Evolutionary conservation across 1,284 basidiomycete genomes (phyloP), one percentile per base, ranked within the genome.

Genomic region (Tilletia indica): DNA sequence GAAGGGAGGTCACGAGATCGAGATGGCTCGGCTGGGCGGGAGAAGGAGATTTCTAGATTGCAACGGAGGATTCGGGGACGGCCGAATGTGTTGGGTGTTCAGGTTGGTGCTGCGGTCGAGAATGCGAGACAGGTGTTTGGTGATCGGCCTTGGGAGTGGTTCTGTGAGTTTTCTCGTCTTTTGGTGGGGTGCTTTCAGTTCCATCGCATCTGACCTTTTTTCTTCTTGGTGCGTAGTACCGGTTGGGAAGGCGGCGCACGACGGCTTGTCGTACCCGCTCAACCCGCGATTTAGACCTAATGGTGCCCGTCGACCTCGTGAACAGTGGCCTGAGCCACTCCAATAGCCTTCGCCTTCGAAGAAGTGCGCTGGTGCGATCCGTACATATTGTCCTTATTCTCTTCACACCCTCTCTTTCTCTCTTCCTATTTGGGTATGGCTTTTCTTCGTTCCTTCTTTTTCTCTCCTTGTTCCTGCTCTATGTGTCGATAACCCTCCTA

Each of bases 41-140:
- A 68, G 38, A 14, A n/a, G 56, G 11, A 64, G 36, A 39, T 64
- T 39, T 5, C 61, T 6, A 11, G 34, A 16, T 21, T 64, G 61
- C 4, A 64, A n/a, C 31, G 61, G 36, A 34, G 39, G 6, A 64
- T 39, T 25, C 51, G 51, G 19, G 51, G 51, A 19, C 51, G 51
- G 51, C 51, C 48, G 38, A 14, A 16, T 21, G 34, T 16, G n/a
- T 2, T 36, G 5, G 61, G 25, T 0, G 16, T 19, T 21, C 31
- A 71, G 19, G 47, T 49, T 38, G 39, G 90, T 16, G 88, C 87
- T 76, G 74, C 75, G 56, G 81, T 86, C 25, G 85, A 84, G 51
- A 92, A 91, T 75, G 94, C 91, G 91, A 88, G 88, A 77, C 87
- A 88, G 69, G 89, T 90, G 36, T 93, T 94, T 91, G 93, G 93